phyloP scores from a whole-genome alignment of 2,329 filamentous ascomycete genomes.

The Apiospora phragmitis region DNA sequence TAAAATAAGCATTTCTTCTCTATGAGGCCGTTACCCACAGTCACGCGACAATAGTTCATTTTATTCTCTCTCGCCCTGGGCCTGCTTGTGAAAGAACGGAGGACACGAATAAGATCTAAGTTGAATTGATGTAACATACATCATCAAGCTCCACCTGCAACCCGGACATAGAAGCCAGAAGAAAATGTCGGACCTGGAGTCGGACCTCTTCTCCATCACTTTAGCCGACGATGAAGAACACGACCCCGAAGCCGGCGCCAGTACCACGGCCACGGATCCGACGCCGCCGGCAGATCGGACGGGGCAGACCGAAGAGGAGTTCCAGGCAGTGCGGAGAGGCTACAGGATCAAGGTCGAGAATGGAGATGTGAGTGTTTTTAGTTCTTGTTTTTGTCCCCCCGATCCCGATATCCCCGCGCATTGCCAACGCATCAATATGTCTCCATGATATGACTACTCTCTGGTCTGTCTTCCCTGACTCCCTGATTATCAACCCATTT shows the following conservation, averaged over 20 bases:
- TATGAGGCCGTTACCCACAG: not conserved
- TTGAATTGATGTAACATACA: not conserved
- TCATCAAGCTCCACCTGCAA: slow-evolving; percentile 1
- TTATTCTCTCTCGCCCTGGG: not conserved
- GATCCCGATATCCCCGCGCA: not conserved
- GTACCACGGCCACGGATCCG: slow-evolving; percentile 21
- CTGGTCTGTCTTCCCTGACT: too few relatives aligned
- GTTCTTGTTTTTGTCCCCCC: slow-evolving; percentile 3
- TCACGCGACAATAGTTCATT: slow-evolving; percentile 1
- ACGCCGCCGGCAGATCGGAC: slow-evolving; percentile 21
- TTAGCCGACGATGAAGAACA: slow-evolving; percentile 41
- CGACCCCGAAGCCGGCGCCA: slow-evolving; percentile 15
- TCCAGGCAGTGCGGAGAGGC: slow-evolving; percentile 43
- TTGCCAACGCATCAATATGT: not conserved
- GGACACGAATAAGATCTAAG: not conserved
- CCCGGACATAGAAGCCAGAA: not conserved
- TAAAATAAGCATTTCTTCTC: not conserved
- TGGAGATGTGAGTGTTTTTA: slow-evolving; percentile 47
- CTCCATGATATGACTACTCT: not conserved
- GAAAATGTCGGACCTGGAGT: slow-evolving; percentile 25
- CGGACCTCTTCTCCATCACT: slow-evolving; percentile 41
- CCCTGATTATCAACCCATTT: too few relatives aligned
- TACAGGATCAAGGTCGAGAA: slow-evolving; percentile 55
- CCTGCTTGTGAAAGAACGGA: not conserved
- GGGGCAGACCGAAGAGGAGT: slow-evolving; percentile 50